These are phyloP conservation scores for Schizosaccharomyces versatilis DNA, from an alignment of 1,139 yeast genomes.

Conservation along the genomic window DNA sequence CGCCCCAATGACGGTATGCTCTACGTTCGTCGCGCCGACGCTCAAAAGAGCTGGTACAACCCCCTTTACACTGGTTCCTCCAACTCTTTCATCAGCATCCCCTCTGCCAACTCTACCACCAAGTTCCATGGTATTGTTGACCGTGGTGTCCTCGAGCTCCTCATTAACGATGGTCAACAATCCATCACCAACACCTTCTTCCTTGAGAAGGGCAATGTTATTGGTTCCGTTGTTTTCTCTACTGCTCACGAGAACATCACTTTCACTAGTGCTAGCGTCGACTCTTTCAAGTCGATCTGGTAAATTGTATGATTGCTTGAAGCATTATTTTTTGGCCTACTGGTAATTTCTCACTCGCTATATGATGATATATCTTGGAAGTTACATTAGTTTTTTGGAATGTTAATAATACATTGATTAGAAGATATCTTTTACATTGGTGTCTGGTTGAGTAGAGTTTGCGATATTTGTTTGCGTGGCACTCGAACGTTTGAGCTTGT, in stretches of 20 bases:
- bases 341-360: too few relatives aligned
- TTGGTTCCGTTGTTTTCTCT: not conserved
- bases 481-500: too few relatives aligned
- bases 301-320: too few relatives aligned
- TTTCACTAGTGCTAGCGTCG: not conserved
- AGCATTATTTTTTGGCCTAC: too few relatives aligned
- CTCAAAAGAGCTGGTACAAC: conserved; percentile 4
- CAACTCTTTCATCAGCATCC: conserved; percentile 1
- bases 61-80: conserved; percentile 3
- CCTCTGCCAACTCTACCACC: conserved; percentile 1
- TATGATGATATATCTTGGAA: too few relatives aligned
- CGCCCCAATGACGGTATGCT: conserved; percentile 2
- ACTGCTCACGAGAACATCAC: not conserved
- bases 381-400: too few relatives aligned
- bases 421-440: too few relatives aligned
- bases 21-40: conserved; percentile 5
- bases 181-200: not conserved
- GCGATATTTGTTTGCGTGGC: too few relatives aligned
- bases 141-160: conserved; percentile 5
- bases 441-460: too few relatives aligned
- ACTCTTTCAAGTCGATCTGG: not conserved
- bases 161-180: conserved; percentile 5
- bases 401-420: too few relatives aligned
- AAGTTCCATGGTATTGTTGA: conserved; percentile 5
- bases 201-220: not conserved